phyloP scores from a whole-genome alignment of 176 grass and related monocot species.

The Eleusine indica region DNA sequence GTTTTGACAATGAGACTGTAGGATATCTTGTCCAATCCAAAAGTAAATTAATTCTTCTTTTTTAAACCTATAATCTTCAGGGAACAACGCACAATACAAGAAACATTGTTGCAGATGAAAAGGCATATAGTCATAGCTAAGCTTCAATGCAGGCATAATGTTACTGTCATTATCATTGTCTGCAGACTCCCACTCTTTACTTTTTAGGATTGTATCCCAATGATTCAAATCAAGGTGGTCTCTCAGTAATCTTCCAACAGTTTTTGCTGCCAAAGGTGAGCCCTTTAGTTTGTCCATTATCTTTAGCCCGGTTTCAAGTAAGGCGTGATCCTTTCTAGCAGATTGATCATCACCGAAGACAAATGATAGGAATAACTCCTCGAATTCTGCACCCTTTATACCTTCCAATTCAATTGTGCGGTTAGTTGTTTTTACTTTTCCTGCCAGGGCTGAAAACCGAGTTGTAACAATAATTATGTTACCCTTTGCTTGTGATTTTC shows the following conservation, averaged over 20 bases:
- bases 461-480: too few relatives aligned
- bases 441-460: too few relatives aligned
- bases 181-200: conserved; percentile 28
- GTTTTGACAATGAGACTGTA: not conserved
- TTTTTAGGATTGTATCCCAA: conserved; percentile 21
- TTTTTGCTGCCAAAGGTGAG: conserved; percentile 37
- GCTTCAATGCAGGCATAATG: conserved; percentile 42
- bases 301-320: not conserved
- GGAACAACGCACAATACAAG: conserved; percentile 37
- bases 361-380: too few relatives aligned
- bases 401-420: too few relatives aligned
- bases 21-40: conserved; percentile 28
- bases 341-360: too few relatives aligned
- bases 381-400: too few relatives aligned
- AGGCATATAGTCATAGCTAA: conserved; percentile 45
- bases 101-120: conserved; percentile 41
- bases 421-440: too few relatives aligned
- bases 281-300: conserved; percentile 14
- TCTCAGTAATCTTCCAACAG: conserved; percentile 38
- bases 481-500: too few relatives aligned
- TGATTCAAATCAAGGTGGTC: not conserved
- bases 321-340: too few relatives aligned
- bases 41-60: conserved; percentile 14
- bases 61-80: conserved; percentile 1
- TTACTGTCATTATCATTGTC: not conserved